These are phyloP conservation scores for Sporothrix variecibatus DNA, from an alignment of 2,329 filamentous ascomycete species.

Conservation along the genomic window DNA sequence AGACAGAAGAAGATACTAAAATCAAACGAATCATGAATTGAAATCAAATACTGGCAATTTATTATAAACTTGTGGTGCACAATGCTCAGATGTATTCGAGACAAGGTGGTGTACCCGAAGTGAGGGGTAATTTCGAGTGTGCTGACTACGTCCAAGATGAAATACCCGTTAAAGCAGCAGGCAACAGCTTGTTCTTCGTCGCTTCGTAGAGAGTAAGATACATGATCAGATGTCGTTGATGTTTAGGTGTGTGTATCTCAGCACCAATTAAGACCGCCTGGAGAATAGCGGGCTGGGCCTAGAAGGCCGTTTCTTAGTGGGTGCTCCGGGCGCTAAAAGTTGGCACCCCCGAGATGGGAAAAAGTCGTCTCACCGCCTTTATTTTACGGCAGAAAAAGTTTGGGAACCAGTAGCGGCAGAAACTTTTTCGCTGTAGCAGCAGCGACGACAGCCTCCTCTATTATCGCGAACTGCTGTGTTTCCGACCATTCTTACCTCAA, in stretches of 20 bases:
- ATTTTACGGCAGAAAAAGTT: slow-evolving; percentile 29
- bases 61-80: background rate
- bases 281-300: background rate
- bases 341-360: background rate
- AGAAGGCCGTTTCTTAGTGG: background rate
- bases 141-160: background rate
- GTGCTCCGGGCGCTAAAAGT: background rate
- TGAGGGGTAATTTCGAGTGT: background rate
- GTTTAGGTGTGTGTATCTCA: background rate
- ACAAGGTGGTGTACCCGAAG: background rate
- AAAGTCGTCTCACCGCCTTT: slow-evolving; percentile 24
- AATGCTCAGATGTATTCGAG: background rate
- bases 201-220: background rate
- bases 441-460: slow-evolving; percentile 20
- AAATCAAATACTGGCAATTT: background rate
- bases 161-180: background rate
- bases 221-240: background rate
- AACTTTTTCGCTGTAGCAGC: slow-evolving; percentile 19
- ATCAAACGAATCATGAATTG: background rate
- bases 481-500: background rate
- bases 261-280: background rate
- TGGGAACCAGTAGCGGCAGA: slow-evolving; percentile 20
- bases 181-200: background rate
- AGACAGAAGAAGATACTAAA: background rate
- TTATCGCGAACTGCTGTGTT: background rate